These are phyloP conservation scores for Canavalia ensiformis DNA, from an alignment of 306 rosid genomes.

Conservation along the genomic window DNA sequence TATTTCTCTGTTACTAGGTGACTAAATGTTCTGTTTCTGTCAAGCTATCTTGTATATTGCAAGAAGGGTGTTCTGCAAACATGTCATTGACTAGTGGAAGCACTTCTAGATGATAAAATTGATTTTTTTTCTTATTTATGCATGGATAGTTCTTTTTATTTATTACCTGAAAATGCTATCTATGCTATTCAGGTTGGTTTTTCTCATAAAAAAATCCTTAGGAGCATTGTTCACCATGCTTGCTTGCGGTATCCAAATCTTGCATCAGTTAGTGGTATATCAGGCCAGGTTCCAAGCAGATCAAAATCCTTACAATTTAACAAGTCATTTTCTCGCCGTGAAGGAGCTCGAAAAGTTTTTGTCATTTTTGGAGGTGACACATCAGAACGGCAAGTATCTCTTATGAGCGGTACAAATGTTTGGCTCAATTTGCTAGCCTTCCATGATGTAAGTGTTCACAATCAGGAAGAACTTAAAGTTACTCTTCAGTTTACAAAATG, in stretches of 20 bases:
- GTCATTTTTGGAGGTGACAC: conserved; percentile 96
- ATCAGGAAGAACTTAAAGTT: conserved; percentile 36
- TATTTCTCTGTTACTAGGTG: conserved; percentile 5
- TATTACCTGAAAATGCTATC: conserved; percentile 21
- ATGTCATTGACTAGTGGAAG: conserved; percentile 1
- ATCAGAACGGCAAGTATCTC: conserved; percentile 99
- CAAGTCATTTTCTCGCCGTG: conserved; percentile 51
- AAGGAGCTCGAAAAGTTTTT: conserved; percentile 72
- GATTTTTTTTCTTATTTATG: conserved; percentile 3
- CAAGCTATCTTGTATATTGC: not conserved
- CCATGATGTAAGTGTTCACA: conserved; percentile 76
- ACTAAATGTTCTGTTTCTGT: conserved; percentile 27
- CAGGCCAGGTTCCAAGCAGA: conserved; percentile 57
- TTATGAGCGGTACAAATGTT: conserved; percentile 97
- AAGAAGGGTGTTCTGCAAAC: conserved; percentile 19
- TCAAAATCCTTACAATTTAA: conserved; percentile 53
- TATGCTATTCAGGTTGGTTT: conserved; percentile 82
- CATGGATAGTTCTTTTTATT: conserved; percentile 27
- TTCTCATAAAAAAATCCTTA: conserved; percentile 91
- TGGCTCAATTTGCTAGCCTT: conserved; percentile 97
- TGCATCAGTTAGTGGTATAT: conserved; percentile 60
- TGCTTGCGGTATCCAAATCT: conserved; percentile 80
- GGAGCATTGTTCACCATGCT: conserved; percentile 84
- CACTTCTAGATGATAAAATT: conserved; percentile 33
- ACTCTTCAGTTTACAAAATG: conserved; percentile 27